These are phyloP conservation scores for Alternaria gaisen DNA, from an alignment of 2,329 filamentous ascomycete species.

Conservation along the genomic window DNA sequence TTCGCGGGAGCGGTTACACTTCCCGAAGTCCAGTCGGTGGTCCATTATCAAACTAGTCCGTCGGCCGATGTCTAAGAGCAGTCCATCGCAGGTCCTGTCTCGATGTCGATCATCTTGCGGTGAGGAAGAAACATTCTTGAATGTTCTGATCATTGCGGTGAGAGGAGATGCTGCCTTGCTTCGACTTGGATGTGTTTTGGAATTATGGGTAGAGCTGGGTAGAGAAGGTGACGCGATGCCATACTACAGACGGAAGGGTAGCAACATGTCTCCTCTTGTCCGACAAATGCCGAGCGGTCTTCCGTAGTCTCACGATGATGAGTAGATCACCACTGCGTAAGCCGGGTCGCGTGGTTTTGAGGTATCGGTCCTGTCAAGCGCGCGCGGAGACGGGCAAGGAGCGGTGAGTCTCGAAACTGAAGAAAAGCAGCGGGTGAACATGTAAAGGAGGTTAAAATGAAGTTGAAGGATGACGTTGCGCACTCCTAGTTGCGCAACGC, in stretches of 20 bases:
- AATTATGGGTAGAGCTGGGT: conserved; percentile 13
- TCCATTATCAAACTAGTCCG: conserved; percentile 27
- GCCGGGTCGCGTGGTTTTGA: conserved; percentile 3
- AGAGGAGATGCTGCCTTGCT: conserved; percentile 23
- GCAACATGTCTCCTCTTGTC: conserved; percentile 29
- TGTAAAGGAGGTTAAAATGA: background rate
- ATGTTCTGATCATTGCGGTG: conserved; percentile 24
- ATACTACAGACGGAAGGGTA: conserved; percentile 26
- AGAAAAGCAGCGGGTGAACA: conserved; percentile 8
- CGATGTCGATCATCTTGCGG: conserved; percentile 34
- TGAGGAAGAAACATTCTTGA: conserved; percentile 23
- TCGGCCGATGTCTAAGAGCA: conserved; percentile 21
- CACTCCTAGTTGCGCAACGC: conserved; percentile 5
- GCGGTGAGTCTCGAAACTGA: conserved; percentile 5
- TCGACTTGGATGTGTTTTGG: conserved; percentile 30
- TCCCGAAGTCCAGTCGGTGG: conserved; percentile 30
- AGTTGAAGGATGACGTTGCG: conserved; percentile 5
- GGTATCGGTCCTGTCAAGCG: conserved; percentile 7
- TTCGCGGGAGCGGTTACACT: conserved; percentile 34
- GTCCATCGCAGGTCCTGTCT: conserved; percentile 25
- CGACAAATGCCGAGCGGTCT: conserved; percentile 17
- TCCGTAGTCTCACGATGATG: conserved; percentile 14
- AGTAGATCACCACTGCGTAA: background rate
- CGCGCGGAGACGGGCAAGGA: conserved; percentile 1
- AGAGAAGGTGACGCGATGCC: conserved; percentile 20